Evolutionary conservation across 495 filamentous ascomycete genomes (phyloP), one percentile per base, ranked within the genome.

Genomic region (Podospora didyma): DNA sequence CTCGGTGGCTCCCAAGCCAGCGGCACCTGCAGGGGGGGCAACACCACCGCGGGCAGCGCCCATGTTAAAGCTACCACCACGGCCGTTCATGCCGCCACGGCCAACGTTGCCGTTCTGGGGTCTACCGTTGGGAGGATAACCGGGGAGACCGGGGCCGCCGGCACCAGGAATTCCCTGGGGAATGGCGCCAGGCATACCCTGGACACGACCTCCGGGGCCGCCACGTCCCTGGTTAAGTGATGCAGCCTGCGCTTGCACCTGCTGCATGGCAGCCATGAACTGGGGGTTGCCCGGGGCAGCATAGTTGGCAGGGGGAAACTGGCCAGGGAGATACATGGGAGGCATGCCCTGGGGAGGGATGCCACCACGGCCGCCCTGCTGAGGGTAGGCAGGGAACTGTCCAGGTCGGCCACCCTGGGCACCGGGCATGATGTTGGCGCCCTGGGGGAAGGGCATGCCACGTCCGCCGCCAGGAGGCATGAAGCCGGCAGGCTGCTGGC

Each of bases 361-460:
- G 52, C 83, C 89, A 62, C 89, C 89, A 68, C 90, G 90, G 57
- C 89, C 89, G 68, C 87, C 89, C 72, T 91, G 88, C 73, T 92
- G 89, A 56, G 86, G 85, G 74, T 90, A 91, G 57, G 81, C 84
- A 58, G 89, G 87, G 76, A 86, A 93, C 67, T 92, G 90, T 62
- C 86, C 90, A 55, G 89, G 88, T 65, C 90, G 89, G 68, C 86
- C 88, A 61, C 82, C 86, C 69, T 93, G 92, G 61, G 87, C 86
- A 62, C 79, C 80, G 54, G 91, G 86, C 73, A 97, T 88, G 62
- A 83, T 86, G 80, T 95, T 89, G 59, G 83, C 84, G 54, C 83
- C 83, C 73, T 90, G 87, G 67, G 90, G 86, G 87, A 95, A 97
- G 41, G 89, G 85, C 79, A 96, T 84, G 56, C 87, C 89, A 69